Base-by-base conservation (phyloP, 1,284 basidiomycete genomes). In the Papiliotrema terrestris region DNA sequence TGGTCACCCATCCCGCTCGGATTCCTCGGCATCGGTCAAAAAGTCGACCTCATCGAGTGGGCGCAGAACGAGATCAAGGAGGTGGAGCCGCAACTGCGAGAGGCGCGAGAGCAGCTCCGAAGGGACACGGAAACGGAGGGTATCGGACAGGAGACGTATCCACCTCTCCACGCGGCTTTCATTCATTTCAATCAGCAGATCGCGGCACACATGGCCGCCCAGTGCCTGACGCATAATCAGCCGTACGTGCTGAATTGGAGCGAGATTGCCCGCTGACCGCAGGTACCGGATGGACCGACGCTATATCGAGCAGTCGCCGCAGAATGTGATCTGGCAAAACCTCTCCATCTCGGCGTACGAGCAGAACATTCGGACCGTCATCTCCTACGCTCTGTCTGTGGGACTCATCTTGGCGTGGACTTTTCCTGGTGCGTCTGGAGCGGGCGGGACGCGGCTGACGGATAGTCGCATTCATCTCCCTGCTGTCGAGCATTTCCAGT, bases 31-130 rank as follows among this genome's bases (percentile, higher is more conserved):
- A 73, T 74, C 17, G 75, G 75, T 13, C 76, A 91, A 71, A 91
- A 95, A 76, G 90, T 94, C 3, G 95, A 98, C 77, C 83, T 86
- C 1, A 92, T 98, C 69, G 85, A 91, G 1, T 98, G 93, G 92
- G 86, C 86, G 4, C 61, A 69, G 19, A 65, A 71, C 38, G 71
- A 76, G 61, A 73, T 78, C 52, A 60, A 60, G 1, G 58, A 69
- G 22, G 59, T 66, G 38, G 63, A 64, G 11, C 62, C 56, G 38
- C 60, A 59, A 41, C 60, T 78, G 13, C 50, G 63, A 15, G 57
- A 57, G 15, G 55, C 68, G 20, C 71, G 78, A 38, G 74, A 79
- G 54, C 70, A 79, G 38, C 74, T 83, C 39, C 75, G 76, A 38
- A 78, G 81, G 59, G 75, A 75, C 57, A 63, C 72, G n/a, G 43